Percentiles rank a stretch among this genome's conserved stretches.
Evolutionary conservation across 139 green algal genomes (phyloP).

Genomic region (Chlorella sp.): DNA sequence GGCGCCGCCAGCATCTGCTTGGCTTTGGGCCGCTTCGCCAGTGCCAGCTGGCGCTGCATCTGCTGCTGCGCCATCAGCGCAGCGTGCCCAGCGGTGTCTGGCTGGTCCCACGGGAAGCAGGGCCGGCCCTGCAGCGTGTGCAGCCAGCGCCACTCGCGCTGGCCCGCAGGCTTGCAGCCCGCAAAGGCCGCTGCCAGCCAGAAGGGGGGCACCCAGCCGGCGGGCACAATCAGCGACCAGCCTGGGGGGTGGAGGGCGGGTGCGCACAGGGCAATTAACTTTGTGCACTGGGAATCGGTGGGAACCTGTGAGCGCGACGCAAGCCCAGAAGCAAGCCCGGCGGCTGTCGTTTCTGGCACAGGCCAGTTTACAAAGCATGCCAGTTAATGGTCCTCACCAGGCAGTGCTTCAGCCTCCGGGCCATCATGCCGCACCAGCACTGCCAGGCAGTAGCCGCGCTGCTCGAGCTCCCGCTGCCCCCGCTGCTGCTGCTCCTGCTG

Average conservation of each 20-base stretch:
- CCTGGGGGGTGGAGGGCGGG: slow-evolving; percentile 12
- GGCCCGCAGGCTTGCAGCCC: slow-evolving; percentile 48
- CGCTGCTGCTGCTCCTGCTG: background rate
- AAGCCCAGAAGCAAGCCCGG: no score
- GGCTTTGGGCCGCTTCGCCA: slow-evolving; percentile 20
- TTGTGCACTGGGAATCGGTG: no score
- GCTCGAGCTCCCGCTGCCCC: background rate
- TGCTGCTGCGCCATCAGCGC: slow-evolving; percentile 3
- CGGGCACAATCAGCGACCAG: slow-evolving; percentile 68
- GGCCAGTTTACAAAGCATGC: no score
- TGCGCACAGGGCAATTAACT: background rate
- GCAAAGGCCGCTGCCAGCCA: slow-evolving; percentile 49
- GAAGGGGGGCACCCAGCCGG: slow-evolving; percentile 52
- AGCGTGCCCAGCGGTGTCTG: slow-evolving; percentile 48
- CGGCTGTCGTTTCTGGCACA: background rate
- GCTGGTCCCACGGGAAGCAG: slow-evolving; percentile 61
- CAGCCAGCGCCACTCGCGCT: slow-evolving; percentile 69
- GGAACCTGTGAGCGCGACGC: no score
- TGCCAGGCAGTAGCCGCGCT: slow-evolving; percentile 3
- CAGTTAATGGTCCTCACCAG: no score
- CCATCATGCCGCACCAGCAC: slow-evolving; percentile 32
- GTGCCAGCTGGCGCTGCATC: background rate
- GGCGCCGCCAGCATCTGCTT: slow-evolving; percentile 1
- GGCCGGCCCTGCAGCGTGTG: slow-evolving; percentile 31
- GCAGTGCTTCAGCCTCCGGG: background rate